Evolutionary conservation across 2,329 filamentous ascomycete genomes (phyloP).

Genomic region (Ceratocystis variospora): DNA sequence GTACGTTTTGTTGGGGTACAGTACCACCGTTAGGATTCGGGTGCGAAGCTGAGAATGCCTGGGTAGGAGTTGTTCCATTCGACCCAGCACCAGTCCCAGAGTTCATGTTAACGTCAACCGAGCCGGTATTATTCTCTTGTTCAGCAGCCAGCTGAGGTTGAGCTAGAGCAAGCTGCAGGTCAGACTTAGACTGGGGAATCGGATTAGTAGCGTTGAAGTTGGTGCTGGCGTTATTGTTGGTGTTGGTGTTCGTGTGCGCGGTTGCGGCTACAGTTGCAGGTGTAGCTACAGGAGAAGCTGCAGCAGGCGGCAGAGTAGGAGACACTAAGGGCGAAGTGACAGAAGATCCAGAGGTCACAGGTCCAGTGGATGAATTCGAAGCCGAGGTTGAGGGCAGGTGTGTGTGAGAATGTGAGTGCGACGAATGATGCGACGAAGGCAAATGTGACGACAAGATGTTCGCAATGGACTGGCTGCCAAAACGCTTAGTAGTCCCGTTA

Average conservation of each 20-base stretch:
- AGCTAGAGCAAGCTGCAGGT: not conserved
- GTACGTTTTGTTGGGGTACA: slow-evolving; percentile 2
- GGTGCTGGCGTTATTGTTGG: not conserved
- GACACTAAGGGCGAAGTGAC: slow-evolving; percentile 12
- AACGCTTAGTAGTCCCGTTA: slow-evolving; percentile 25
- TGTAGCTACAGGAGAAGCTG: slow-evolving; percentile 14
- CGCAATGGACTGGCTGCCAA: slow-evolving; percentile 15
- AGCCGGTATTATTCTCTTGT: not conserved
- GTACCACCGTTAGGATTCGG: slow-evolving; percentile 4
- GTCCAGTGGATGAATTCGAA: slow-evolving; percentile 3
- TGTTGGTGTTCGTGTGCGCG: not conserved
- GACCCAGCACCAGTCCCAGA: not conserved
- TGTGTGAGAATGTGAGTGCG: slow-evolving; percentile 1
- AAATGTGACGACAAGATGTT: slow-evolving; percentile 15
- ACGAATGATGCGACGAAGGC: slow-evolving; percentile 15
- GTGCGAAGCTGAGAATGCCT: not conserved
- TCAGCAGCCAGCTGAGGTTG: not conserved
- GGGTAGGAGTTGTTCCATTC: slow-evolving; percentile 11
- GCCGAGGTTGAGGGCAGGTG: not conserved
- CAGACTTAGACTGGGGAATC: not conserved
- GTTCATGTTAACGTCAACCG: slow-evolving; percentile 8
- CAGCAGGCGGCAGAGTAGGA: slow-evolving; percentile 10
- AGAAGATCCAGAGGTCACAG: not conserved
- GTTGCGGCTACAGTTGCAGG: not conserved
- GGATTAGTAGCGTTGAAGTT: not conserved